Percentiles rank a stretch among this genome's conserved stretches.
These are phyloP conservation scores for Kuraishia hungarica DNA, from an alignment of 805 yeast species.

Conservation along the genomic window DNA sequence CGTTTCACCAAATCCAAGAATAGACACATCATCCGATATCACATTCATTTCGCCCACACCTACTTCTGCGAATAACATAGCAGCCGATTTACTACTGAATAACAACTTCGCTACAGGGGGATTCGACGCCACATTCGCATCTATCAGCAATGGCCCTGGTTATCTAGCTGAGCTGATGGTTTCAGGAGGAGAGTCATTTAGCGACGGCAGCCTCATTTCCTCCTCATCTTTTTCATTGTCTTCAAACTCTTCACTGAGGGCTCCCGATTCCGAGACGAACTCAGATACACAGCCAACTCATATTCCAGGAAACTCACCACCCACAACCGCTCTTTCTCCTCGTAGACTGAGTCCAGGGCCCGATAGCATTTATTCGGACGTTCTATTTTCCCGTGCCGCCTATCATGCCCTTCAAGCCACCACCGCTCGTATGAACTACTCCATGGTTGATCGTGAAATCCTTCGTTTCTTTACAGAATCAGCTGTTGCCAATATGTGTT, in stretches of 20 bases:
- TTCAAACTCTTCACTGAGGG: neutral
- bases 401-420: neutral
- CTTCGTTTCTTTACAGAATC: neutral
- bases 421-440: neutral
- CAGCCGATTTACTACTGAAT: neutral
- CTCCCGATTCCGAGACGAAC: neutral
- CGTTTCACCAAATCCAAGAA: too few species aligned
- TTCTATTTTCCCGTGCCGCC: neutral
- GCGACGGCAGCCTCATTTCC: neutral
- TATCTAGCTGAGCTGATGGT: neutral
- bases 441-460: neutral
- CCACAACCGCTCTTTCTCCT: neutral
- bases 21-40: neutral
- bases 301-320: neutral
- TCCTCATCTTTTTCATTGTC: neutral
- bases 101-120: neutral
- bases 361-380: neutral
- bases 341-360: neutral
- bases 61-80: neutral
- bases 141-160: neutral
- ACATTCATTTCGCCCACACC: neutral
- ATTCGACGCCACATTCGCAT: too few species aligned
- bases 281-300: neutral
- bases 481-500: neutral
- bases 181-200: neutral